Evolutionary conservation across 1,139 yeast species (phyloP), one percentile per base, ranked within the genome.

Genomic region (Sugiyamaella castrensis): DNA sequence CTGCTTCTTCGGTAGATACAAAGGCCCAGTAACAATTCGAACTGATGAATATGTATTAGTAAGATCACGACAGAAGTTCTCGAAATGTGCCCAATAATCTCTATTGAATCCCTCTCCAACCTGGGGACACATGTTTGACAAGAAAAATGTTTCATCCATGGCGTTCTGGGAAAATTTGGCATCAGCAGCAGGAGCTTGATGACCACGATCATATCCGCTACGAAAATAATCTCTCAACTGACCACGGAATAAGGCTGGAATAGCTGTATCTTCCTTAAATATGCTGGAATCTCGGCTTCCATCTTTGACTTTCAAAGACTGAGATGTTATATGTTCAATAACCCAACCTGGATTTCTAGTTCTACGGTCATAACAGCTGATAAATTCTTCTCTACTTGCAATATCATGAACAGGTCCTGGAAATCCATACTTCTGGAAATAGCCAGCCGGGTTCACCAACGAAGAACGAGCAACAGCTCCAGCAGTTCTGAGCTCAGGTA

Each of bases 91-190:
- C 99, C 99, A 92, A 60, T 84, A 89, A 66, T 92, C 98, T 57
- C 98, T 76, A 69, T 92, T 92, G 72, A 92, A 92, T 0, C 98
- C 98, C 4, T 86, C 96, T 6, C 98, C 98, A 1, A 92, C 96
- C 67, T 92, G 99, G 1, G 99, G 99, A 9, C 95, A 80, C 76
- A 92, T 92, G 66, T 92, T 92, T 16, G 96, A 82, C 60, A 94
- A 72, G 57, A 74, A 80, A 61, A 92, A 92, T 0, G 98, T 94
- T 67, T 91, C 96, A 66, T 92, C 84, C 97, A 94, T 91, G 10
- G 98, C 98, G 19, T 68, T 62, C 67, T 92, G 98, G 32, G 81
- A 80, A 69, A 79, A 92, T 65, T 88, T 89, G 34, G 98, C 97
- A 67, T 92, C 87, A 0, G 98, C 98, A 4, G 98, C 98, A 1